phyloP scores from a whole-genome alignment of 176 grass and related monocot species.

The Typha latifolia region DNA sequence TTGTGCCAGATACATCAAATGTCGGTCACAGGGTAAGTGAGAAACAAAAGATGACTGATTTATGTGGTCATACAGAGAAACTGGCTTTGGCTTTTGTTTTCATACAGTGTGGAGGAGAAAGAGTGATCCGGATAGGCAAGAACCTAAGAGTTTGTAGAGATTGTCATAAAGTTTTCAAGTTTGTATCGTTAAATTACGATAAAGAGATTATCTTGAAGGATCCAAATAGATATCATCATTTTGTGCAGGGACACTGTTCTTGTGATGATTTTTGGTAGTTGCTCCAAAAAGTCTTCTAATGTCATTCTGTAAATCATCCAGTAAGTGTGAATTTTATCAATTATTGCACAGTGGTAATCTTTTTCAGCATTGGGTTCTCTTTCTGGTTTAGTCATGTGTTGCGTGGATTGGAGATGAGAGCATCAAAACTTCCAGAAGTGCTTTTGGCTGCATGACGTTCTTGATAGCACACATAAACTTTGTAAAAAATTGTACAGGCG shows the following conservation, averaged over 20 bases:
- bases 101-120: constrained; percentile 2
- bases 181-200: constrained; percentile 6
- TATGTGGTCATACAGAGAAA: constrained; percentile 17
- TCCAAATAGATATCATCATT: constrained; percentile 19
- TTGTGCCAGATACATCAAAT: constrained; percentile 5
- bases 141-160: constrained; percentile 14
- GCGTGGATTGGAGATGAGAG: too few species aligned
- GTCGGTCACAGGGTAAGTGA: constrained; percentile 8
- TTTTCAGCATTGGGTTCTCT: too few species aligned
- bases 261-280: constrained; percentile 18
- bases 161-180: constrained; percentile 16
- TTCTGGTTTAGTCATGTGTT: too few species aligned
- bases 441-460: too few species aligned
- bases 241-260: constrained; percentile 6
- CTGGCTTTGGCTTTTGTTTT: constrained; percentile 12
- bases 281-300: not conserved
- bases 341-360: too few species aligned
- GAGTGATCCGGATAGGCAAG: constrained; percentile 9
- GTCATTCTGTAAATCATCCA: too few species aligned
- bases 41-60: constrained; percentile 2
- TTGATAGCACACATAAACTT: too few species aligned
- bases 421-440: too few species aligned
- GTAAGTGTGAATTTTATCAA: too few species aligned
- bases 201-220: constrained; percentile 18
- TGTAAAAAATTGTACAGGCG: too few species aligned